Base-by-base conservation (phyloP, 805 yeast species). In the Myxozyma monticola region DNA sequence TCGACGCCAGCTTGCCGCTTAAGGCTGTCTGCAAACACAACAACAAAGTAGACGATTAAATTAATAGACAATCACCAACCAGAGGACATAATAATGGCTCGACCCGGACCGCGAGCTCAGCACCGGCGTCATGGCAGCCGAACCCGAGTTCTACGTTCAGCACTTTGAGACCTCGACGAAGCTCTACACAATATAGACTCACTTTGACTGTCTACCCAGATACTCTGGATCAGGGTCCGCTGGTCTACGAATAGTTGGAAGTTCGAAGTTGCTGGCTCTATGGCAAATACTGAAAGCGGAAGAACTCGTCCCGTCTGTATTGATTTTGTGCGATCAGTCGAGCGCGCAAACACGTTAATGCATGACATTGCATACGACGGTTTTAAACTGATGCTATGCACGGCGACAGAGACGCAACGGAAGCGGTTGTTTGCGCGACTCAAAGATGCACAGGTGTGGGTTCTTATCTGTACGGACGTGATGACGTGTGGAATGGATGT, bases 401-500 rank as follows among this genome's bases (percentile, higher is more conserved):
- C 65, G 93, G 97, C 0, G 68, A 85, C 97, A 0, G 88, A 84
- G 46, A 76, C 78, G 28, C 98, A 93, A 71, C 80, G 99, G 71
- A 88, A 87, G 51, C 81, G 79, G 35, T 85, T 85, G 15, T 85
- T 93, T 54, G 86, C 86, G 63, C 74, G 85, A 59, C 93, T 93
- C 72, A 87, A 82, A 67, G 78, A 76, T 48, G 99, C 99, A 24
- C 95, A 91, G 28, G 75, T 90, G 26, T 93, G 99, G 99, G 95
- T 93, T 39, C 75, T 93, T 57, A 91, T 93, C 46, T 89, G 97
- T 67, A 93, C 99, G 0, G 99, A 93, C 69, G 96, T 93, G 41
- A 73, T 93, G 48, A 85, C 97, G 2, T 81, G 99, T 72, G 99
- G 99, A 75, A 87, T 93, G 50, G 99, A 93, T 68, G 93, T 93